Conservation (phyloP, 805 yeast species). For the Wickerhamomyces bovis region DNA sequence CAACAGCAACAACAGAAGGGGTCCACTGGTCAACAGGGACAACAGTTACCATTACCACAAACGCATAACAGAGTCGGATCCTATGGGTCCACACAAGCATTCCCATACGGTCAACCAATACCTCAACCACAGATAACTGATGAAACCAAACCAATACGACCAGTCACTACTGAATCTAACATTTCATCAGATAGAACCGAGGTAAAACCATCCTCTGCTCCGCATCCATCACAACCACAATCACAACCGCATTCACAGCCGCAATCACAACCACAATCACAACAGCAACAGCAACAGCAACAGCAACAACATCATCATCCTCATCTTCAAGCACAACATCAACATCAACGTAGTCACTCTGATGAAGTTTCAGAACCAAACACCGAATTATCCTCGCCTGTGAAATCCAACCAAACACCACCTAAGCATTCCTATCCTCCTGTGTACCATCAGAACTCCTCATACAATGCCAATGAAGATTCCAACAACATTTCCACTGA, state of each 20-base stretch:
- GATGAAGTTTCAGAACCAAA: slow-evolving; percentile 5
- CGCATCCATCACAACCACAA: background rate
- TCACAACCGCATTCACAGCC: background rate
- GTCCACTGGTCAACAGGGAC: slow-evolving; percentile 2
- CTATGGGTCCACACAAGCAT: background rate
- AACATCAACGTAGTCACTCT: slow-evolving; percentile 1
- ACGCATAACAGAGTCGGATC: slow-evolving; percentile 2
- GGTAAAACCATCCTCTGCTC: slow-evolving; percentile 10
- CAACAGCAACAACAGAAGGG: slow-evolving; percentile 5
- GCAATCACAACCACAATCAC: too few species aligned
- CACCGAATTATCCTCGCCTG: slow-evolving; percentile 15
- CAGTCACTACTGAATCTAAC: slow-evolving; percentile 12
- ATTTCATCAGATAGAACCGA: slow-evolving; percentile 18
- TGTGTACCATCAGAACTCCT: slow-evolving; percentile 4
- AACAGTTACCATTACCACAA: slow-evolving; percentile 7
- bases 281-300: background rate
- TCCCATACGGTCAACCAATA: slow-evolving; percentile 4
- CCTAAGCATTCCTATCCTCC: slow-evolving; percentile 9
- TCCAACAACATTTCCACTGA: slow-evolving; percentile 5
- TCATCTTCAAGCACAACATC: too few species aligned
- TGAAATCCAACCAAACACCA: slow-evolving; percentile 12
- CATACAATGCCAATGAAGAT: slow-evolving; percentile 6
- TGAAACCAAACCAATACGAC: slow-evolving; percentile 10
- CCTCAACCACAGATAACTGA: background rate
- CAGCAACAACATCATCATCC: background rate